Evolutionary conservation across 768 basidiomycete genomes (phyloP).

Genomic region (Leccinum pellstonianum): DNA sequence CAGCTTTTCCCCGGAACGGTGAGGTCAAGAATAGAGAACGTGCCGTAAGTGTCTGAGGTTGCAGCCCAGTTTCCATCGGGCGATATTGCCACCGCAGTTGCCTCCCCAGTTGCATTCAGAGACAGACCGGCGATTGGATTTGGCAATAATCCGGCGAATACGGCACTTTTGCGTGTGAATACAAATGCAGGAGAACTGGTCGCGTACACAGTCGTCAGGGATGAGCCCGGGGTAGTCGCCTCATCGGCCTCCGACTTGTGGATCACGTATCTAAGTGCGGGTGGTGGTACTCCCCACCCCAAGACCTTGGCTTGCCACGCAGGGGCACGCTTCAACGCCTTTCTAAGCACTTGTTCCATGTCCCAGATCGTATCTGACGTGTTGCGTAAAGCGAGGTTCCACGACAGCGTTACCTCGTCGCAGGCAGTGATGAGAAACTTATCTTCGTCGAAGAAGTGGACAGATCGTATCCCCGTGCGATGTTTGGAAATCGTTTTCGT

Average conservation of each 20-base stretch:
- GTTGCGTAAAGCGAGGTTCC: slow-evolving; percentile 9
- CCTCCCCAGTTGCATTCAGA: not conserved
- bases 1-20: not conserved
- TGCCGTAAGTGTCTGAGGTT: slow-evolving; percentile 2
- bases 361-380: not conserved
- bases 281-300: slow-evolving; percentile 7
- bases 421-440: slow-evolving; percentile 9
- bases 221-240: not conserved
- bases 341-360: not conserved
- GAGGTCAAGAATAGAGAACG: slow-evolving; percentile 13
- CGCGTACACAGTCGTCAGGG: not conserved
- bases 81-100: slow-evolving; percentile 16
- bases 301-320: slow-evolving; percentile 7
- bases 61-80: slow-evolving; percentile 20
- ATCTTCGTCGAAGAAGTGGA: slow-evolving; percentile 15
- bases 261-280: not conserved
- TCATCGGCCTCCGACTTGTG: not conserved
- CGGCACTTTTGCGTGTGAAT: not conserved
- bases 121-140: not conserved
- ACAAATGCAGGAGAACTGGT: slow-evolving; percentile 7
- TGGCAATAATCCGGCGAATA: not conserved
- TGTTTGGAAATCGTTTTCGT: slow-evolving; percentile 14
- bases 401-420: slow-evolving; percentile 8
- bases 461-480: slow-evolving; percentile 11
- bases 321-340: not conserved